A percentile compares a stretch with the other conserved stretches of the same genome.
Conservation (phyloP, 2,329 filamentous ascomycete species). For the Cladophialophora chaetospira region DNA sequence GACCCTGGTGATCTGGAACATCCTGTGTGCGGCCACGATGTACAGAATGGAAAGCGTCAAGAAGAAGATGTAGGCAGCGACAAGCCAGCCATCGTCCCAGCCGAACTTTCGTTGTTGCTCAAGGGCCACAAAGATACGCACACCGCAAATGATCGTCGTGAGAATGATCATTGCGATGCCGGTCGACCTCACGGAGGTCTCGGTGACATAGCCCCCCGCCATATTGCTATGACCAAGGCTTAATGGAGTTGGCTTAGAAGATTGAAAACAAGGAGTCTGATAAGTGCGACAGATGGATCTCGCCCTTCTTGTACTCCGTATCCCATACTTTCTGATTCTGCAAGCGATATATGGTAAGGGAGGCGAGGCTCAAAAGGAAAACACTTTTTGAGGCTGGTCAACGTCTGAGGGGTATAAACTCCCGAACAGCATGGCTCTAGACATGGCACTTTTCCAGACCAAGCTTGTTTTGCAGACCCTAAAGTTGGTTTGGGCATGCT, state of each 20-base stretch:
- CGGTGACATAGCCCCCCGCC: slow-evolving; percentile 4
- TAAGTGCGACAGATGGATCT: background rate
- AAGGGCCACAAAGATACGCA: background rate
- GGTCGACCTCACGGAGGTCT: slow-evolving; percentile 5
- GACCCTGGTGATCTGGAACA: slow-evolving; percentile 1
- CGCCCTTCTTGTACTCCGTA: slow-evolving; percentile 1
- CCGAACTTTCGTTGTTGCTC: slow-evolving; percentile 4
- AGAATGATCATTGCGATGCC: slow-evolving; percentile 2
- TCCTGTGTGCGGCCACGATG: background rate
- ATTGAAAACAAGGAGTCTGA: background rate
- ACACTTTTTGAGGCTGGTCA: slow-evolving; percentile 1
- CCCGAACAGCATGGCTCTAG: too few species aligned
- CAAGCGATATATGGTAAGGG: background rate
- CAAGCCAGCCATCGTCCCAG: slow-evolving; percentile 6
- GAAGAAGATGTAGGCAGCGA: slow-evolving; percentile 7
- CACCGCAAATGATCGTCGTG: background rate
- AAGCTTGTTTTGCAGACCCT: too few species aligned
- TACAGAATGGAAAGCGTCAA: slow-evolving; percentile 1
- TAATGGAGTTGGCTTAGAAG: background rate
- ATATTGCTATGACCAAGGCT: background rate
- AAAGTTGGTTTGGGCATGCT: too few species aligned
- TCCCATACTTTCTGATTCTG: background rate
- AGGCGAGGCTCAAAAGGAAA: too few species aligned
- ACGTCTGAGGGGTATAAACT: too few species aligned
- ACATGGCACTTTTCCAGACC: too few species aligned